Evolutionary conservation across 164 flowering plant genomes (phyloP).

Genomic region (Buxus sempervirens): DNA sequence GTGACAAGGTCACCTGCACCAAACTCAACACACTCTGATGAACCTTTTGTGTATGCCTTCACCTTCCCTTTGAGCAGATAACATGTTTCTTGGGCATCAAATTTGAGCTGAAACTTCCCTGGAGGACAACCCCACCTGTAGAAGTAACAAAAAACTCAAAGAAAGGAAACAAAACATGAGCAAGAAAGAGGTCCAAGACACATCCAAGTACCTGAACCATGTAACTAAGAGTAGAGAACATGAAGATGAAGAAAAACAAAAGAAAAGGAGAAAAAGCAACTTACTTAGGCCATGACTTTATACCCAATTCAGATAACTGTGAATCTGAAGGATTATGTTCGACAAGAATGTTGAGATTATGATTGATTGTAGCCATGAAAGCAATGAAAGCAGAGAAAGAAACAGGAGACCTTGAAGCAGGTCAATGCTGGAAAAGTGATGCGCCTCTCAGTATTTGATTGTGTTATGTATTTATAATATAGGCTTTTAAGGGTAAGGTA

Average conservation of each 20-base stretch:
- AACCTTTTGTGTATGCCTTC: slow-evolving; percentile 18
- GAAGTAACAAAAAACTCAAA: too few relatives aligned
- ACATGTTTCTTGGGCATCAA: slow-evolving; percentile 23
- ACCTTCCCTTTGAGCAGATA: slow-evolving; percentile 24
- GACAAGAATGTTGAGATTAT: slow-evolving; percentile 34
- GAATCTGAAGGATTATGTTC: slow-evolving; percentile 49
- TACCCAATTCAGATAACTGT: slow-evolving; percentile 37
- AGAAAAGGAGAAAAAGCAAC: background rate
- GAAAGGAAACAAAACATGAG: background rate
- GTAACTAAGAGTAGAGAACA: background rate
- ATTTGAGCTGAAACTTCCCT: slow-evolving; percentile 15
- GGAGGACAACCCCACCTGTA: slow-evolving; percentile 28
- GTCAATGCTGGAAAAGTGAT: too few relatives aligned
- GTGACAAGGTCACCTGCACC: slow-evolving; percentile 31
- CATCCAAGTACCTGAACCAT: background rate
- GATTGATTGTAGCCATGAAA: too few relatives aligned
- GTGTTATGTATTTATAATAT: too few relatives aligned
- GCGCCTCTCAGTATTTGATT: too few relatives aligned
- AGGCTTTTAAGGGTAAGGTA: too few relatives aligned
- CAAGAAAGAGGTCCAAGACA: too few relatives aligned
- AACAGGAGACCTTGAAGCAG: too few relatives aligned
- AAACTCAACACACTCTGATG: slow-evolving; percentile 16
- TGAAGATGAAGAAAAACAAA: background rate
- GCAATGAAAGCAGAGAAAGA: too few relatives aligned
- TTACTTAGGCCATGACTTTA: slow-evolving; percentile 71